phyloP scores from a whole-genome alignment of 352 stramenopile genomes.

The Pythium guiyangense region DNA sequence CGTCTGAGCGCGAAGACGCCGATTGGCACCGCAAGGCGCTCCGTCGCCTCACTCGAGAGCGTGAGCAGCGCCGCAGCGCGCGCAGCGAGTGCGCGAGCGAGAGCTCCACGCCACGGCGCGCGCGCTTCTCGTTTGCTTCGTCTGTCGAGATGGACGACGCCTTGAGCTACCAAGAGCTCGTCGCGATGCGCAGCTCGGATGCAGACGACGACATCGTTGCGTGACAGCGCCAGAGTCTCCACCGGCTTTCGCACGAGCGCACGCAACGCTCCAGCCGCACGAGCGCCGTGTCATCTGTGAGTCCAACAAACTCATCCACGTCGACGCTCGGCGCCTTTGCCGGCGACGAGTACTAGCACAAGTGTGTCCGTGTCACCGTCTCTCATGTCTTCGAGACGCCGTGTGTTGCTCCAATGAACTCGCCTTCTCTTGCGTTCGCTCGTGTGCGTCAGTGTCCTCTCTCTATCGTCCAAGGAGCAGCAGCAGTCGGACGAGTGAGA shows the following conservation, averaged over 20 bases:
- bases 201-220: constrained; percentile 16
- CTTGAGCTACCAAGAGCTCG: constrained; percentile 23
- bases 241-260: constrained; percentile 29
- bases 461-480: no score
- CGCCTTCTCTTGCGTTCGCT: neutral
- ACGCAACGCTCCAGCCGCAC: constrained; percentile 12
- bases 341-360: constrained; percentile 6
- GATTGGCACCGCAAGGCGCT: constrained; percentile 34
- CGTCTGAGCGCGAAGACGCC: constrained; percentile 11
- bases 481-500: no score
- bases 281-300: constrained; percentile 3
- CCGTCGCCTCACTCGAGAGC: constrained; percentile 30
- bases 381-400: neutral
- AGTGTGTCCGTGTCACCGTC: neutral
- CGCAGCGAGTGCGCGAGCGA: neutral
- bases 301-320: constrained; percentile 22
- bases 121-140: constrained; percentile 11
- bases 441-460: neutral
- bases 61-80: constrained; percentile 19
- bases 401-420: no score
- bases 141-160: constrained; percentile 9
- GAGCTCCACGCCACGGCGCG: neutral
- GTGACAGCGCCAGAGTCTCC: constrained; percentile 27
- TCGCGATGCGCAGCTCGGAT: constrained; percentile 16
- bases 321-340: constrained; percentile 26